Percentiles rank a stretch among this genome's conserved stretches.
Conservation (phyloP, 1,284 basidiomycete species). For the Ceratorhiza oryzae-sativae region DNA sequence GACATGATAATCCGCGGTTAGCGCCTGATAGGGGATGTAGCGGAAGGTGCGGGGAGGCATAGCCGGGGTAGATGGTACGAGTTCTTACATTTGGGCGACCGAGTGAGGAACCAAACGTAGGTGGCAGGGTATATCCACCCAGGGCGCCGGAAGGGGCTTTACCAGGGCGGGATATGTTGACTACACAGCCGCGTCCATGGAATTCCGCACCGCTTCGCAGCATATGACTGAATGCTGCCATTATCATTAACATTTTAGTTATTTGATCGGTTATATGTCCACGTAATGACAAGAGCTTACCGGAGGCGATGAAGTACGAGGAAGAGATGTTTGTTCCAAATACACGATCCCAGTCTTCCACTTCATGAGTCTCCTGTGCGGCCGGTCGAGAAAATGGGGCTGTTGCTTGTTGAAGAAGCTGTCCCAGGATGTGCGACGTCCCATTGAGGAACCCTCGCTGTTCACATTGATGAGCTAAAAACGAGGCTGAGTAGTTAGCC, state of each 20-base stretch:
- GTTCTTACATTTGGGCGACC: conserved; percentile 22
- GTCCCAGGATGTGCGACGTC: conserved; percentile 29
- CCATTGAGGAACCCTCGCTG: conserved; percentile 5
- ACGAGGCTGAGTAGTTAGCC: neutral
- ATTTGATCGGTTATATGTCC: neutral
- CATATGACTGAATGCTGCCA: neutral
- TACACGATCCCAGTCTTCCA: conserved; percentile 36
- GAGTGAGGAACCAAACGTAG: neutral
- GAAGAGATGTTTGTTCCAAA: conserved; percentile 36
- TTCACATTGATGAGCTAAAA: conserved; percentile 36
- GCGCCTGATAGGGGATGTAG: neutral
- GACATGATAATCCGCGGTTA: neutral
- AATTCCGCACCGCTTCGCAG: conserved; percentile 12
- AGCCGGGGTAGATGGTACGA: neutral
- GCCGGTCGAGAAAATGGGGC: conserved; percentile 2
- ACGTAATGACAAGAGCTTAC: neutral
- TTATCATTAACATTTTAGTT: too few relatives aligned
- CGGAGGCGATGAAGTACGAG: conserved; percentile 37
- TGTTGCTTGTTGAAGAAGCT: conserved; percentile 27
- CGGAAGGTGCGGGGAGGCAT: neutral
- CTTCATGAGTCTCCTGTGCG: conserved; percentile 26
- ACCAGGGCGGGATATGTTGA: conserved; percentile 32
- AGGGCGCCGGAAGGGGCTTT: neutral
- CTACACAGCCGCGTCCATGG: conserved; percentile 27
- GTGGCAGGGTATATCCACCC: conserved; percentile 21